Percentiles rank a stretch among this genome's conserved stretches.
phyloP scores from a whole-genome alignment of 768 basidiomycete species.

The Cantharellus anzutake region DNA sequence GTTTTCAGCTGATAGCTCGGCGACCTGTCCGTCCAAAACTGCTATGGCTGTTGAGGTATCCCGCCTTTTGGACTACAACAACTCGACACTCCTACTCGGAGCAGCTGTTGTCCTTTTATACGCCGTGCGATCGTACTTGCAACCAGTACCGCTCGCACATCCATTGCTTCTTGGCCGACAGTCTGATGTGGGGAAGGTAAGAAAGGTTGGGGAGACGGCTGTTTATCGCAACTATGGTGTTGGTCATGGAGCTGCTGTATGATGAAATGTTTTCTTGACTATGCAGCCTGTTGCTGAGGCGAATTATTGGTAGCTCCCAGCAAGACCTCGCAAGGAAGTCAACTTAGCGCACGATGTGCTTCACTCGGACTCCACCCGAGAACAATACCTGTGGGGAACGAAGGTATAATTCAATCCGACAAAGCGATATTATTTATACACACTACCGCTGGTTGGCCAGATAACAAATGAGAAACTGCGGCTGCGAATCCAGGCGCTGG shows the following conservation, averaged over 20 bases:
- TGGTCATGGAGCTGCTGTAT: conserved; percentile 37
- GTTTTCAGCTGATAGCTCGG: too few species aligned
- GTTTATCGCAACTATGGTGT: conserved; percentile 81
- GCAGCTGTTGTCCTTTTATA: not conserved
- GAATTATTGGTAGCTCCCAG: conserved; percentile 38
- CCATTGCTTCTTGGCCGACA: conserved; percentile 87
- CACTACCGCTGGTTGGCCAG: conserved; percentile 18
- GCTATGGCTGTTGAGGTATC: not conserved
- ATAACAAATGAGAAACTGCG: conserved; percentile 55
- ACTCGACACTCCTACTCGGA: not conserved
- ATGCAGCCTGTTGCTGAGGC: not conserved
- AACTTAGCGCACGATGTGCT: conserved; percentile 47
- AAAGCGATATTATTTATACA: not conserved
- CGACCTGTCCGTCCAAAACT: not conserved
- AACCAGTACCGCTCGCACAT: conserved; percentile 39
- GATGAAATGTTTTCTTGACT: conserved; percentile 2
- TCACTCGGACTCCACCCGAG: conserved; percentile 41
- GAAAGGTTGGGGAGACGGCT: conserved; percentile 67
- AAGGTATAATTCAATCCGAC: conserved; percentile 25
- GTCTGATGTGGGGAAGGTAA: conserved; percentile 69
- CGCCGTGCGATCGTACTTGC: not conserved
- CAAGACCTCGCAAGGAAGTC: conserved; percentile 52
- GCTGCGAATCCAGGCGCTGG: conserved; percentile 51
- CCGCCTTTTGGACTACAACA: not conserved
- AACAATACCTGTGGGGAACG: conserved; percentile 63